These are phyloP conservation scores for Tetrastigma voinierianum DNA, from an alignment of 164 flowering plant genomes.

Conservation along the genomic window DNA sequence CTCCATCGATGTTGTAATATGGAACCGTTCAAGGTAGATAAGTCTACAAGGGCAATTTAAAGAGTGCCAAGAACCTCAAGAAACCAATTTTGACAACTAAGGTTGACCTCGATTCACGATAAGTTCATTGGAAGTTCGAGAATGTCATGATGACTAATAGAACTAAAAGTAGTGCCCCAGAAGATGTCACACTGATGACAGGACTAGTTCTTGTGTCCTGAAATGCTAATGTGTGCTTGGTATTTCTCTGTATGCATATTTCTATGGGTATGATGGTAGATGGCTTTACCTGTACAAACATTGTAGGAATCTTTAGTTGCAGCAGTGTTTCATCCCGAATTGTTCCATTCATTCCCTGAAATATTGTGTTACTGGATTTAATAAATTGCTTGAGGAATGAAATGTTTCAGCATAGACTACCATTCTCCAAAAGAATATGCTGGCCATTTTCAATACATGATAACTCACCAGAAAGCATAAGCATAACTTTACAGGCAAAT, in stretches of 20 bases:
- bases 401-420: neutral
- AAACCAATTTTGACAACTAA: neutral
- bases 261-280: neutral
- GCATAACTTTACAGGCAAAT: too few species aligned
- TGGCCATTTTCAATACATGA: neutral
- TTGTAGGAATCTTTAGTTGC: slow-evolving; percentile 55
- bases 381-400: too few species aligned
- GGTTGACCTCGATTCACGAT: neutral
- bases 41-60: too few species aligned
- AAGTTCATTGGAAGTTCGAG: neutral
- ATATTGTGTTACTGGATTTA: neutral
- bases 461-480: too few species aligned
- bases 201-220: neutral
- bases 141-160: neutral
- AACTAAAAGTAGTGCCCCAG: neutral
- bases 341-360: slow-evolving; percentile 71
- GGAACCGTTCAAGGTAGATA: too few species aligned
- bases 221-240: neutral
- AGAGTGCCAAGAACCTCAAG: too few species aligned
- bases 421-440: neutral
- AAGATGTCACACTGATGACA: too few species aligned
- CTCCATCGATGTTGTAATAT: too few species aligned
- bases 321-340: slow-evolving; percentile 62
- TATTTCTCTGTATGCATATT: neutral
- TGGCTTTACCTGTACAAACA: slow-evolving; percentile 80